Base-by-base conservation (phyloP, 1,284 basidiomycete genomes). In the Gymnopus androsaceus region DNA sequence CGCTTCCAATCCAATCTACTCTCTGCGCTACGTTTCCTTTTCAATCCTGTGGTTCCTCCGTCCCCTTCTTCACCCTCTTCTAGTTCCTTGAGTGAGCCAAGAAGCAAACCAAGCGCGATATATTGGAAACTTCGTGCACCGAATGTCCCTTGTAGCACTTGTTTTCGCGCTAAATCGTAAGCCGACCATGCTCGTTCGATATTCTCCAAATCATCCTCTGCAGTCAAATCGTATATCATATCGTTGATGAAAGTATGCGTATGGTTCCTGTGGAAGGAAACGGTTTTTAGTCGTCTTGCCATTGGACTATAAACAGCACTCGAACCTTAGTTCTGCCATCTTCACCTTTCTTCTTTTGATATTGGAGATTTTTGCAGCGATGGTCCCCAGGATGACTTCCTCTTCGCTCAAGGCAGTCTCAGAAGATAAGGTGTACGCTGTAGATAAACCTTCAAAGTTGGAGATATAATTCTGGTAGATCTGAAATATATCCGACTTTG, bases 101-200 rank as follows among this genome's bases (percentile, higher is more conserved):
- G 55, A 27, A 58, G 51, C 8, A 48, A 73, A 3, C 80, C 78
- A 25, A 87, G 69, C 2, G 81, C 77, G 27, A 87, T 66, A 80
- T 81, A 87, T 25, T 77, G 76, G 66, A 85, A 87, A 63, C 81
- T 85, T 44, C 77, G 74, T 21, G 79, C 80, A 1, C 84, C 85
- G 21, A 27, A 38, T n/a, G 17, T 50, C 3, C 25, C 25, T 50
- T 38, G 34, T 59, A 85, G 85, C 7, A 62, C 58, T 21, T 67
- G n/a, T 66, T 67, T 54, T 75, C 62, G 34, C 3, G 52, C 19
- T 8, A 83, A 61, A 56, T 74, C 66, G 75, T 79, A 86, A 5
- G 82, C 80, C 8, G 77, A 64, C 82, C 81, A 85, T 3, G 77
- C 76, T 9, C 74, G 69, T 55, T 70, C 60, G 17, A 34, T 72